Base-by-base conservation (phyloP, 306 rosid species). In the Trichosanthes truncata region DNA sequence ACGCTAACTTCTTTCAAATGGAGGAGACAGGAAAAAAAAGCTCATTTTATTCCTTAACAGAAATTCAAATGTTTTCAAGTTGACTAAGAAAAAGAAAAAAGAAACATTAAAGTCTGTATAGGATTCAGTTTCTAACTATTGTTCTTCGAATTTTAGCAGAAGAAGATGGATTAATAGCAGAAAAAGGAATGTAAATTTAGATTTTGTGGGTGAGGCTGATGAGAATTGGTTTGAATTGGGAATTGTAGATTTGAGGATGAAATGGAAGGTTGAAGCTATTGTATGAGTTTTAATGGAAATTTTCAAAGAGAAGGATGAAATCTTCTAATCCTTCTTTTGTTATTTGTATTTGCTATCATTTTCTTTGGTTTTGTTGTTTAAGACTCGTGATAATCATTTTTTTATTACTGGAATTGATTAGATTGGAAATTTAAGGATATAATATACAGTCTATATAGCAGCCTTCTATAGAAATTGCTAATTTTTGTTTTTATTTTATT, bases 121-220 rank as follows among this genome's bases (percentile, higher is more conserved):
- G 93, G 91, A 74, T 85, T 82, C 81, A 80, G 85, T 88, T 88
- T 91, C 93, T 89, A 87, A 88, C 92, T 85, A 49, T 74, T 74
- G 85, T 85, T 87, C 97, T 90, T 90, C 92, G 90, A 88, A 81
- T 76, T 92, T 92, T 89, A 89, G 92, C 84, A 88, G 96, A 93
- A 88, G 87, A 88, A 88, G 91, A 88, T 86, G 90, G 87, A 88
- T 87, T 86, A 80, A 48, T 82, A 84, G 80, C 82, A 80, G 82
- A 61, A 73, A 81, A 45, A 59, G 62, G 81, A 65, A 82, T 56
- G 81, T 82, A 55, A 51, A 74, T 74, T 51, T 74, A 76, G 87
- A 79, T 74, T 80, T 71, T 84, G 80, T 75, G 82, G 88, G 83
- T 79, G 84, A 79, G 80, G 87, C 79, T 79, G 88, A 86, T 80